A percentile compares a stretch with the other conserved stretches of the same genome.
These are phyloP conservation scores for Colletotrichum abscissum DNA, from an alignment of 2,329 filamentous ascomycete genomes.

Conservation along the genomic window DNA sequence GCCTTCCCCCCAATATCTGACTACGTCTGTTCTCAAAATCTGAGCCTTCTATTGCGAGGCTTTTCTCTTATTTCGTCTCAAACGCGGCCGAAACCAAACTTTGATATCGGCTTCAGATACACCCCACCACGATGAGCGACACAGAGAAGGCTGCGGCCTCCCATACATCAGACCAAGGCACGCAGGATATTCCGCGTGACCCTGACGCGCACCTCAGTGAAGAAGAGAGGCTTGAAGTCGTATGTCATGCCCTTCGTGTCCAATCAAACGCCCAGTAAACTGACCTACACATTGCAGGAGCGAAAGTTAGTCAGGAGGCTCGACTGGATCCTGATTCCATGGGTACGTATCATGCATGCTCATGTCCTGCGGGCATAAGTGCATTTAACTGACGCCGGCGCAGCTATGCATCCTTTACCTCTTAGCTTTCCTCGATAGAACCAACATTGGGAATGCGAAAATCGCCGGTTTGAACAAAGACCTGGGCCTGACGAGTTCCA, in stretches of 20 bases:
- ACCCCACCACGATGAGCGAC: not conserved
- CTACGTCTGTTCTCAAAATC: not conserved
- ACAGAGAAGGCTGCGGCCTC: not conserved
- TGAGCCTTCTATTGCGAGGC: not conserved
- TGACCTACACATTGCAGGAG: not conserved
- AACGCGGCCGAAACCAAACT: not conserved
- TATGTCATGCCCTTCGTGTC: not conserved
- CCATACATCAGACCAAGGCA: not conserved
- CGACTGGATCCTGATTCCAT: constrained; percentile 22
- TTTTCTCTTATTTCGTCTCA: too few relatives aligned
- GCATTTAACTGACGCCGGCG: not conserved
- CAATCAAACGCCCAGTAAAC: not conserved
- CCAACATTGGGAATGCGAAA: constrained; percentile 63
- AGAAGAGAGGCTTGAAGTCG: not conserved
- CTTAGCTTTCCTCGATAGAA: constrained; percentile 66
- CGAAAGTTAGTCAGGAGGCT: not conserved
- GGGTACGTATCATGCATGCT: not conserved
- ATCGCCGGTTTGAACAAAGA: constrained; percentile 50
- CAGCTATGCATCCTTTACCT: constrained; percentile 67
- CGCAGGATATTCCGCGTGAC: not conserved
- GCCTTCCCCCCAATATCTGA: not conserved
- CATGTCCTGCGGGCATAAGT: too few relatives aligned
- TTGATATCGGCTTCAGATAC: too few relatives aligned
- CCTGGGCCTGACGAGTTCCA: constrained; percentile 59
- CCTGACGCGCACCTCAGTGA: not conserved